Conservation (phyloP, 139 green algal genomes). For the Mesotaenium endlicherianum region DNA sequence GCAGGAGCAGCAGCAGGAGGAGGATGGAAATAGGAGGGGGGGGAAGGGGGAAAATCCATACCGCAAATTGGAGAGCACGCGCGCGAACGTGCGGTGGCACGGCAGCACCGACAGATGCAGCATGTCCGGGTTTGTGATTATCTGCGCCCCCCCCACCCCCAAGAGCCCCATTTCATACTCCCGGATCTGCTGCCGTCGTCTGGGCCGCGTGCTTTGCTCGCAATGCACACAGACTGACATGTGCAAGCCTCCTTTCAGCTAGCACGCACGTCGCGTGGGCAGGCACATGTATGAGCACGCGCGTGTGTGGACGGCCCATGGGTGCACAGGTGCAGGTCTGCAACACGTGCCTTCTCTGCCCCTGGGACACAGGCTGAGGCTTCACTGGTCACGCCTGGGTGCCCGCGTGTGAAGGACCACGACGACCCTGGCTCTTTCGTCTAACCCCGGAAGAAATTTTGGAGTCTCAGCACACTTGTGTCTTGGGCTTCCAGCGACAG, state of each 20-base stretch:
- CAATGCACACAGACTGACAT: neutral
- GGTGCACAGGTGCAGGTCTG: too few relatives aligned
- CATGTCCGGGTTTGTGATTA: constrained; percentile 98
- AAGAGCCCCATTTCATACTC: neutral
- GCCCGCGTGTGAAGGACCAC: too few relatives aligned
- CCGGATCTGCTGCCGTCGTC: neutral
- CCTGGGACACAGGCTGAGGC: neutral
- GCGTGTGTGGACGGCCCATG: too few relatives aligned
- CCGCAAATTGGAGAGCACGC: constrained; percentile 71
- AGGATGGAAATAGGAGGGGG: neutral
- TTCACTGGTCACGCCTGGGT: too few relatives aligned
- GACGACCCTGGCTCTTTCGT: too few relatives aligned
- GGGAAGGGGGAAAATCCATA: neutral
- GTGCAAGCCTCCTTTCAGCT: too few relatives aligned
- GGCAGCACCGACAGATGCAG: constrained; percentile 86
- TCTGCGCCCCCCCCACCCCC: constrained; percentile 7
- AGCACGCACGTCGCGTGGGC: too few relatives aligned
- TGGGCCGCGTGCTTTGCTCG: neutral
- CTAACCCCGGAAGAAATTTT: too few relatives aligned
- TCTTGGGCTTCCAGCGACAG: too few relatives aligned
- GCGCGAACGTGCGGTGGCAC: constrained; percentile 65
- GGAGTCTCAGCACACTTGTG: too few relatives aligned
- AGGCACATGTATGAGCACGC: too few relatives aligned
- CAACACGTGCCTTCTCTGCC: too few relatives aligned
- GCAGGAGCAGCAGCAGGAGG: neutral